phyloP scores from a whole-genome alignment of 2,329 filamentous ascomycete species.

The Pezicula neosporulosa region DNA sequence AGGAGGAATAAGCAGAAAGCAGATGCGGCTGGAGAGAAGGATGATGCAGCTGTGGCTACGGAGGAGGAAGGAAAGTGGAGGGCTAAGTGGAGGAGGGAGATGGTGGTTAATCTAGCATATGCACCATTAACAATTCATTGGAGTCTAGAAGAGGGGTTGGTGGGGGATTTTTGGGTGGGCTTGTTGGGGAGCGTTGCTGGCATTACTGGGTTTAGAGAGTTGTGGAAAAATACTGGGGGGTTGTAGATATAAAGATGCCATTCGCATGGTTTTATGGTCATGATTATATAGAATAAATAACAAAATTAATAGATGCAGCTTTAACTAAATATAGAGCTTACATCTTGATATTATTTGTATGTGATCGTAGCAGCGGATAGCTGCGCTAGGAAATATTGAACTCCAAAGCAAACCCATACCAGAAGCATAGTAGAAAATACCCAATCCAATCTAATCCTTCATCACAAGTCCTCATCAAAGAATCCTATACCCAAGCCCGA shows the following conservation, averaged over 20 bases:
- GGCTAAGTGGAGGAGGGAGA: conserved; percentile 57
- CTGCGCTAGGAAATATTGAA: too few relatives aligned
- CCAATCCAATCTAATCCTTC: too few relatives aligned
- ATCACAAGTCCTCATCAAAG: conserved; percentile 1
- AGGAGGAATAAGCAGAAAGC: conserved; percentile 27
- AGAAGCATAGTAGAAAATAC: too few relatives aligned
- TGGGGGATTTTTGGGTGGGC: conserved; percentile 56
- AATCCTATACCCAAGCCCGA: conserved; percentile 8
- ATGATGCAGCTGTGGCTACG: conserved; percentile 42
- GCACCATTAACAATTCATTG: conserved; percentile 82
- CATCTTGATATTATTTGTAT: too few relatives aligned
- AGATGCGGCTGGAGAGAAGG: conserved; percentile 51
- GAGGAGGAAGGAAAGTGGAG: conserved; percentile 26
- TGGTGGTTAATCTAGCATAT: conserved; percentile 71
- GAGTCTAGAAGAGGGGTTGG: conserved; percentile 64
- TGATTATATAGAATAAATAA: too few relatives aligned
- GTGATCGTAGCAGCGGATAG: too few relatives aligned
- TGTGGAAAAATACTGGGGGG: conserved; percentile 37
- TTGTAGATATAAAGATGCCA: neutral
- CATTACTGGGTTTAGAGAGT: conserved; percentile 37
- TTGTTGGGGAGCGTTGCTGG: conserved; percentile 51
- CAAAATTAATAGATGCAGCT: too few relatives aligned
- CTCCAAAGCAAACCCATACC: too few relatives aligned
- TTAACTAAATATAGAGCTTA: too few relatives aligned
- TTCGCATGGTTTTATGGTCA: too few relatives aligned